Conservation (phyloP, 352 stramenopile genomes). For the Saprolegnia parasitica region DNA sequence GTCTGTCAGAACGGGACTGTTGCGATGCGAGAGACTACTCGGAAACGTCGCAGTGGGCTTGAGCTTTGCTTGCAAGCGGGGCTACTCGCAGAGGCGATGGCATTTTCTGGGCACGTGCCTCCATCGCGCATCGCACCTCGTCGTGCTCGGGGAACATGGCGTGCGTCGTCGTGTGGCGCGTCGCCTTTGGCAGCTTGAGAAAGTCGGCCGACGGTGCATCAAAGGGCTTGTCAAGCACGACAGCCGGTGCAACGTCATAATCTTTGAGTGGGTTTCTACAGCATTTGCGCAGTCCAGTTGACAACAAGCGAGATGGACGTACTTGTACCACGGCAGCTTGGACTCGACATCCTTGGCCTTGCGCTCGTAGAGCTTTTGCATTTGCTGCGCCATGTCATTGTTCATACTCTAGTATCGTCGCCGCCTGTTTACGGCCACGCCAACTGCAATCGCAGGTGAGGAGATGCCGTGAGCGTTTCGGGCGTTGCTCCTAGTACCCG, state of each 20-base stretch:
- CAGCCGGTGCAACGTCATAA: neutral
- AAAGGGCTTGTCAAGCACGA: neutral
- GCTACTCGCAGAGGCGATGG: neutral
- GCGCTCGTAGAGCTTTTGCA: constrained; percentile 19
- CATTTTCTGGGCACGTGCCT: no score
- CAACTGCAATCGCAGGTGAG: no score
- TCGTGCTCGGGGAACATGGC: constrained; percentile 21
- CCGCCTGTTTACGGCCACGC: no score
- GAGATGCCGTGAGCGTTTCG: no score
- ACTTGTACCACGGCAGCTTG: constrained; percentile 29
- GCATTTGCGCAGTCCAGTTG: neutral
- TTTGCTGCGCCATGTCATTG: constrained; percentile 15
- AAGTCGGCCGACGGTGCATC: constrained; percentile 12
- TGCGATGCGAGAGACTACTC: neutral
- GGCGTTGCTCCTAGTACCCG: no score
- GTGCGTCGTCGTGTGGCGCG: constrained; percentile 9
- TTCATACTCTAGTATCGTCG: neutral
- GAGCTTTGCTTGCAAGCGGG: constrained; percentile 6
- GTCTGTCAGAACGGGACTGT: neutral
- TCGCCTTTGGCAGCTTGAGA: constrained; percentile 1
- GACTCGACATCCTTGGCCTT: neutral
- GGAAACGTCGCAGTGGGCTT: neutral
- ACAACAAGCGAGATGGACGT: neutral
- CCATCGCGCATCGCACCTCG: no score
- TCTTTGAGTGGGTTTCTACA: constrained; percentile 5